phyloP scores from a whole-genome alignment of 768 basidiomycete species.

The Leucosporidium yakuticum region DNA sequence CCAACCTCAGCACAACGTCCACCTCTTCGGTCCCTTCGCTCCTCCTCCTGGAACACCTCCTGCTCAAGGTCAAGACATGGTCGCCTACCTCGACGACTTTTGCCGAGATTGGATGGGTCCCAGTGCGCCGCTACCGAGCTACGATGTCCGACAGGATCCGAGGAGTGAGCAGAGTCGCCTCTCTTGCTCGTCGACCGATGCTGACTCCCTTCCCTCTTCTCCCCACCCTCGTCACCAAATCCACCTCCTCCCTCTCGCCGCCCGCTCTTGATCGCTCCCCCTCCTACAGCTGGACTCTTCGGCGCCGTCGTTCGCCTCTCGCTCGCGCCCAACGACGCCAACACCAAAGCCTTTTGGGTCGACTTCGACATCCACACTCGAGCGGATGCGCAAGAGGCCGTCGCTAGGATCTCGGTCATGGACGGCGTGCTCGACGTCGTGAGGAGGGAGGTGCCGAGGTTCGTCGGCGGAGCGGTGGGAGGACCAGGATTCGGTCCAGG shows the following conservation, averaged over 20 bases:
- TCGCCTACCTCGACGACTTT: slow-evolving; percentile 9
- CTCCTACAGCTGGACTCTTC: slow-evolving; percentile 7
- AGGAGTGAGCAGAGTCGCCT: background rate
- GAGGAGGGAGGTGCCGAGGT: background rate
- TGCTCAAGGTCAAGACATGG: background rate
- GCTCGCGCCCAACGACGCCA: background rate
- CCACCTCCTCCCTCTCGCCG: too few species aligned
- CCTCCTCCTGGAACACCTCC: too few species aligned
- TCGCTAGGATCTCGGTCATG: background rate
- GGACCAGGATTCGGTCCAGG: background rate
- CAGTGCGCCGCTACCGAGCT: background rate
- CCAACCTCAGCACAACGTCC: too few species aligned
- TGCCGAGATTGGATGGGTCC: slow-evolving; percentile 5
- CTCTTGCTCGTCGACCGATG: background rate
- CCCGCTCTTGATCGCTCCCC: too few species aligned
- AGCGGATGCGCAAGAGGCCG: slow-evolving; percentile 14
- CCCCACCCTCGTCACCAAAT: too few species aligned
- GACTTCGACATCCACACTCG: slow-evolving; percentile 2
- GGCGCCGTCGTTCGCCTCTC: slow-evolving; percentile 11
- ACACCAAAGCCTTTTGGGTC: slow-evolving; percentile 1
- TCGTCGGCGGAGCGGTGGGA: background rate
- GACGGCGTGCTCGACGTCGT: slow-evolving; percentile 7
- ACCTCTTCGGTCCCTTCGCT: too few species aligned
- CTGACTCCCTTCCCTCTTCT: too few species aligned
- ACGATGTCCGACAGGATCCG: slow-evolving; percentile 12